A percentile compares a stretch with the other conserved stretches of the same genome.
Evolutionary conservation across 441 rosid genomes (phyloP).

Genomic region (Isatis lusitanica): DNA sequence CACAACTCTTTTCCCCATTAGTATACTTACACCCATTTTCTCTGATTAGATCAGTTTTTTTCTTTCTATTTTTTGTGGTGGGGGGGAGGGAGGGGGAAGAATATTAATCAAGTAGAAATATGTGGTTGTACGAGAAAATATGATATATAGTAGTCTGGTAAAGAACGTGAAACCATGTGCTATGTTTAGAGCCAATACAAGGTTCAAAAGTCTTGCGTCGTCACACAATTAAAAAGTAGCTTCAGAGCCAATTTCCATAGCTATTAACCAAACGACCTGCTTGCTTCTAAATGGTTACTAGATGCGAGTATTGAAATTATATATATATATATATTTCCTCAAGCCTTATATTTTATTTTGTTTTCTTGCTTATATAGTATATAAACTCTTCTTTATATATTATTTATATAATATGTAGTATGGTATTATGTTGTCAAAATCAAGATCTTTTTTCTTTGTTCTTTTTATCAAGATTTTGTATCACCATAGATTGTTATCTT

Average conservation of each 20-base stretch:
- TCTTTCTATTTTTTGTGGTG: too few relatives aligned
- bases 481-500: neutral
- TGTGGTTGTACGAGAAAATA: constrained; percentile 8
- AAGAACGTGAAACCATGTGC: constrained; percentile 17
- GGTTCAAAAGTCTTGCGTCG: neutral
- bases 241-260: neutral
- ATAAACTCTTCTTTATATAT: neutral
- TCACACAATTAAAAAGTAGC: neutral
- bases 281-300: neutral
- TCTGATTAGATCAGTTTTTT: neutral
- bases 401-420: too few relatives aligned
- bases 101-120: neutral
- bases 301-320: too few relatives aligned
- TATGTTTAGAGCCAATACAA: neutral
- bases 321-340: too few relatives aligned
- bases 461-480: neutral
- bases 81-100: too few relatives aligned
- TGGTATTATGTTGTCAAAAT: neutral
- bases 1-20: neutral
- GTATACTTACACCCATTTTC: neutral
- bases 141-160: neutral
- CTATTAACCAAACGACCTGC: neutral
- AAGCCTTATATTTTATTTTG: neutral
- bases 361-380: neutral
- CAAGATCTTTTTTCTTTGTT: neutral